Conservation (phyloP, 2,329 filamentous ascomycete species). For the Coleophoma cylindrospora region DNA sequence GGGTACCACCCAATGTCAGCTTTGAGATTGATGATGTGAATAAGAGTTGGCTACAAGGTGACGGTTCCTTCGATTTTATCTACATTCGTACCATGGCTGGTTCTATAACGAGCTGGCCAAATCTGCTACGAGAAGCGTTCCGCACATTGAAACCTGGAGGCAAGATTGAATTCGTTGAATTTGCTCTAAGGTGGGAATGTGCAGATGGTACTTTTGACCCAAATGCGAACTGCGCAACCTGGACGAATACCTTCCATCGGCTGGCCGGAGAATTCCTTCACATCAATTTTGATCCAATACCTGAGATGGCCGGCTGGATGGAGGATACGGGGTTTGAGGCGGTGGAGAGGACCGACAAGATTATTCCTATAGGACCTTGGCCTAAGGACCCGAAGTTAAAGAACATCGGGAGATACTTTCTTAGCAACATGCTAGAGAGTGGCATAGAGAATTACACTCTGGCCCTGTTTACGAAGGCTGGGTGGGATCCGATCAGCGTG, state of each 20-base stretch:
- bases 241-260: constrained; percentile 7
- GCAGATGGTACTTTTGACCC: constrained; percentile 10
- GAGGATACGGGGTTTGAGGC: constrained; percentile 33
- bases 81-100: constrained; percentile 53
- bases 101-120: constrained; percentile 48
- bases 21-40: constrained; percentile 62
- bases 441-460: constrained; percentile 2
- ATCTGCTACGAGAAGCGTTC: constrained; percentile 46
- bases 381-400: constrained; percentile 23
- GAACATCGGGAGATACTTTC: constrained; percentile 21
- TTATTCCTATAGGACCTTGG: constrained; percentile 24
- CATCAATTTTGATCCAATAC: constrained; percentile 13
- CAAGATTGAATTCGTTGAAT: constrained; percentile 13
- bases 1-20: constrained; percentile 53
- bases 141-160: constrained; percentile 13
- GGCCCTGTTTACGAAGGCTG: too few species aligned
- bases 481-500: too few species aligned
- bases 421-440: constrained; percentile 13
- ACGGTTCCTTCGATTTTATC: constrained; percentile 51
- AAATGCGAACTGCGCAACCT: constrained; percentile 5
- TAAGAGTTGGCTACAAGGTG: constrained; percentile 33
- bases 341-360: constrained; percentile 21
- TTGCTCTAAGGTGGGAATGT: constrained; percentile 11
- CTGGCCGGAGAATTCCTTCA: constrained; percentile 5
- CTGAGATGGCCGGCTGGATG: constrained; percentile 20